These are phyloP conservation scores for Vitis labrusca DNA, from an alignment of 164 flowering plant species.

Conservation along the genomic window DNA sequence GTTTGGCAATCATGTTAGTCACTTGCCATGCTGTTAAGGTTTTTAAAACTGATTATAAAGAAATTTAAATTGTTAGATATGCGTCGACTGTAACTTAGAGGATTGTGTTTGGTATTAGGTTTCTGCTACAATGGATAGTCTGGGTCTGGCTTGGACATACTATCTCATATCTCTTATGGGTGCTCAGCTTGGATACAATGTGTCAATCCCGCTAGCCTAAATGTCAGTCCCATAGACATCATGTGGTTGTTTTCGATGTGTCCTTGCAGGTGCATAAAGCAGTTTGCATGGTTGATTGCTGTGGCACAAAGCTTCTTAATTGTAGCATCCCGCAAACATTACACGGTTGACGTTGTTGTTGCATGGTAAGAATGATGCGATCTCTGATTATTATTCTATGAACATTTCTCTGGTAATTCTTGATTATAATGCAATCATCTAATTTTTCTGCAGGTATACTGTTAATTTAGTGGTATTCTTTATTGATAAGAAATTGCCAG, in stretches of 20 bases:
- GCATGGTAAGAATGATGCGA: constrained; percentile 28
- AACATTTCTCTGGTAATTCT: neutral
- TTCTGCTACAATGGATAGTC: neutral
- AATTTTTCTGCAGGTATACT: constrained; percentile 67
- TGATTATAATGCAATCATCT: no score
- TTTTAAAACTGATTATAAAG: neutral
- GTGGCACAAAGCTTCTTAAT: constrained; percentile 78
- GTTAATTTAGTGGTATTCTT: constrained; percentile 90
- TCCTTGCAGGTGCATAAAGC: constrained; percentile 64
- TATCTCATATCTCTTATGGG: no score
- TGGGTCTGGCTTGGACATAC: neutral
- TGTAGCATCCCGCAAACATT: constrained; percentile 92
- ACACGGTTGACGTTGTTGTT: constrained; percentile 50
- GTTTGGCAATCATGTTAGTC: neutral
- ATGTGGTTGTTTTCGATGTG: no score
- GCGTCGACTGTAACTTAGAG: no score
- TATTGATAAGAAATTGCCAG: constrained; percentile 76
- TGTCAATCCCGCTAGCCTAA: neutral
- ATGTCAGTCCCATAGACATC: no score
- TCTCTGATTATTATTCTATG: neutral
- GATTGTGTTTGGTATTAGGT: neutral
- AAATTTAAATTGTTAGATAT: no score
- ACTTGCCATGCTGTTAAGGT: neutral
- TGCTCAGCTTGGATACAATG: neutral
- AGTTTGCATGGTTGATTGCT: constrained; percentile 75